These are phyloP conservation scores for Teratosphaeria nubilosa DNA, from an alignment of 2,329 filamentous ascomycete species.

Conservation along the genomic window DNA sequence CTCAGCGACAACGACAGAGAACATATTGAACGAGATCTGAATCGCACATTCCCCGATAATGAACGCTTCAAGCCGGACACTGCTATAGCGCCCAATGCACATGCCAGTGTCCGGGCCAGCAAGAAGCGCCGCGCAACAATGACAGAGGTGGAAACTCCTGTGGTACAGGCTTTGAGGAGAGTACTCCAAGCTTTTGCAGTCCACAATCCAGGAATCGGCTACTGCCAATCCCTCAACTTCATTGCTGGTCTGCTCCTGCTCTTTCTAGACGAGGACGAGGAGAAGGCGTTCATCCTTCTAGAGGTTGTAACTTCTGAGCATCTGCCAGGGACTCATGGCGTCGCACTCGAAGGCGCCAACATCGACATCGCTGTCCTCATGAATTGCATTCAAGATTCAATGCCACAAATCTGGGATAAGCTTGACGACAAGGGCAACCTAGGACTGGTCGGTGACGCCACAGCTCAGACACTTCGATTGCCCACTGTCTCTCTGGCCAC, in stretches of 20 bases:
- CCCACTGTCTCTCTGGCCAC: slow-evolving; percentile 87
- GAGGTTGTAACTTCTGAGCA: slow-evolving; percentile 85
- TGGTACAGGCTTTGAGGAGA: slow-evolving; percentile 71
- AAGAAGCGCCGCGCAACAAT: slow-evolving; percentile 22
- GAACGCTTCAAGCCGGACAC: slow-evolving; percentile 68
- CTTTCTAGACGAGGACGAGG: slow-evolving; percentile 71
- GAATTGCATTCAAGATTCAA: slow-evolving; percentile 69
- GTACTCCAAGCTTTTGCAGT: slow-evolving; percentile 84
- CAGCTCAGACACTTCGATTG: slow-evolving; percentile 43
- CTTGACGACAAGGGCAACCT: slow-evolving; percentile 69
- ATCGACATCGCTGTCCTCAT: slow-evolving; percentile 91
- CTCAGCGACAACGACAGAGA: slow-evolving; percentile 68
- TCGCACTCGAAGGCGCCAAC: slow-evolving; percentile 82
- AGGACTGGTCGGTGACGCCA: slow-evolving; percentile 31
- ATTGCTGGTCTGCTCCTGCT: slow-evolving; percentile 80
- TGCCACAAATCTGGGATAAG: slow-evolving; percentile 78
- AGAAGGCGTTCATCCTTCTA: slow-evolving; percentile 85
- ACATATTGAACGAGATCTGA: slow-evolving; percentile 85
- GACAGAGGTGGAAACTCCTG: slow-evolving; percentile 59
- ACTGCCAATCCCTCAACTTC: slow-evolving; percentile 94
- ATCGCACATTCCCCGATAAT: slow-evolving; percentile 92
- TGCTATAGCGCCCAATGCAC: slow-evolving; percentile 21
- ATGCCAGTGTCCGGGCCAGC: slow-evolving; percentile 19
- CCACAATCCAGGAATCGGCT: slow-evolving; percentile 84
- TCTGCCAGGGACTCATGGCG: slow-evolving; percentile 83